Evolutionary conservation across 768 basidiomycete genomes (phyloP), one percentile per base, ranked within the genome.

Genomic region (Crassisporium funariophilum): DNA sequence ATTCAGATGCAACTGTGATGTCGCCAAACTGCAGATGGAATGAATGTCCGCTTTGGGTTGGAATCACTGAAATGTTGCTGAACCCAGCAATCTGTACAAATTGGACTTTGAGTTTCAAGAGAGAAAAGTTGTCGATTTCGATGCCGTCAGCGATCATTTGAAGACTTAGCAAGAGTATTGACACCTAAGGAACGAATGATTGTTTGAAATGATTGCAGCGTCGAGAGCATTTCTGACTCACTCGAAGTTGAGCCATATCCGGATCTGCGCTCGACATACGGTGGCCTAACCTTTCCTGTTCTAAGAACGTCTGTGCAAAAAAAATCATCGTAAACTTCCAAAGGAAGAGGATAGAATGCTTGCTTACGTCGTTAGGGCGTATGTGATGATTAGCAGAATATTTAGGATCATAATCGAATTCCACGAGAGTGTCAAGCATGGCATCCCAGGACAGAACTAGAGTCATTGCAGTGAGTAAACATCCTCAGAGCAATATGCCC

Each of bases 111-210:
- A 91, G 63, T 56, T 78, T 82, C 53, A 87, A 67, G 6, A 86
- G 65, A 13, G 74, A 72, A 37, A 71, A 66, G 5, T 72, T 44
- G 45, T 82, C 82, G 39, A 84, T 73, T 12, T 65, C 42, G 35
- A 85, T 70, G 5, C 86, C 86, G 47, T 83, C 81, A 8, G 81
- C 72, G 23, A 90, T 71, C 81, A 88, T 83, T 41, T 80, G 76
- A 39, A 90, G 65, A 48, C 79, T 75, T 12, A 91, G 70, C 11
- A 77, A 65, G 19, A 87, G 50, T 16, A 84, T 57, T 1, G 82
- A 78, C 39, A 73, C 71, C 86, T 88, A 35, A 35, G 17, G 13
- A 20, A 25, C 36, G 35, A 12, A 35, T 50, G 9, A 35, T 47
- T 10, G 20, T 47, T 23, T 31, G 24, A 22, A 34, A 12, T 35